These are phyloP conservation scores for Plasmopara halstedii DNA, from an alignment of 352 stramenopile genomes.

Conservation along the genomic window DNA sequence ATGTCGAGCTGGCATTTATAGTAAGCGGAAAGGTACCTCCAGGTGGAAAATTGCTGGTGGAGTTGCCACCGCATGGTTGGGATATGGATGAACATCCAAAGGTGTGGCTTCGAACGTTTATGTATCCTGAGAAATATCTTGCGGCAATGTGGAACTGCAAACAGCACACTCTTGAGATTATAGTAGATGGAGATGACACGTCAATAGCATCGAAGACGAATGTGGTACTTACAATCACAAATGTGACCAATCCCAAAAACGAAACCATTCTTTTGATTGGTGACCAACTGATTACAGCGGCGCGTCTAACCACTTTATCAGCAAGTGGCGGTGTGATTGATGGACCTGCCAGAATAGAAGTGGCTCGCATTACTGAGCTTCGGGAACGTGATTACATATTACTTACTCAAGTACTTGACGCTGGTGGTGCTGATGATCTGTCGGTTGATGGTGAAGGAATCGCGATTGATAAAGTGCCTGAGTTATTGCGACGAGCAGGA, in stretches of 20 bases:
- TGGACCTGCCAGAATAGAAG: constrained; percentile 42
- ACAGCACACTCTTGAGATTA: constrained; percentile 53
- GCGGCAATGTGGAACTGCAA: constrained; percentile 31
- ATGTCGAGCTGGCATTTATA: constrained; percentile 48
- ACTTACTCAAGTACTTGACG: constrained; percentile 26
- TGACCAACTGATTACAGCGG: constrained; percentile 5
- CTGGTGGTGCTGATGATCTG: constrained; percentile 10
- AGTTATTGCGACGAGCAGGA: constrained; percentile 28
- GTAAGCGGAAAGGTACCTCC: constrained; percentile 30
- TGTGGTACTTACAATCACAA: constrained; percentile 32
- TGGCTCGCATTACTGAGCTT: constrained; percentile 60
- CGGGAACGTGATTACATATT: constrained; percentile 45
- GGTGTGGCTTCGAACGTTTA: constrained; percentile 29
- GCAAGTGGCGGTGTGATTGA: constrained; percentile 48
- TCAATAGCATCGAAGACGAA: constrained; percentile 25
- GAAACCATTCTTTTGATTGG: constrained; percentile 26
- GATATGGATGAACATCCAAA: constrained; percentile 42
- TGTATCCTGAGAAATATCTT: constrained; percentile 25
- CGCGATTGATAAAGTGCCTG: constrained; percentile 22
- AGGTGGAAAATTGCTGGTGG: constrained; percentile 38
- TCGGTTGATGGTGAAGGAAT: constrained; percentile 2
- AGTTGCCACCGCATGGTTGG: constrained; percentile 47
- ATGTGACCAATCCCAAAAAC: constrained; percentile 44
- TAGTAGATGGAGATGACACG: constrained; percentile 15
- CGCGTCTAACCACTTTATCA: constrained; percentile 45